Evolutionary conservation across 2,329 filamentous ascomycete species (phyloP), one percentile per base, ranked within the genome.

Genomic region (Bipolaris cookei): DNA sequence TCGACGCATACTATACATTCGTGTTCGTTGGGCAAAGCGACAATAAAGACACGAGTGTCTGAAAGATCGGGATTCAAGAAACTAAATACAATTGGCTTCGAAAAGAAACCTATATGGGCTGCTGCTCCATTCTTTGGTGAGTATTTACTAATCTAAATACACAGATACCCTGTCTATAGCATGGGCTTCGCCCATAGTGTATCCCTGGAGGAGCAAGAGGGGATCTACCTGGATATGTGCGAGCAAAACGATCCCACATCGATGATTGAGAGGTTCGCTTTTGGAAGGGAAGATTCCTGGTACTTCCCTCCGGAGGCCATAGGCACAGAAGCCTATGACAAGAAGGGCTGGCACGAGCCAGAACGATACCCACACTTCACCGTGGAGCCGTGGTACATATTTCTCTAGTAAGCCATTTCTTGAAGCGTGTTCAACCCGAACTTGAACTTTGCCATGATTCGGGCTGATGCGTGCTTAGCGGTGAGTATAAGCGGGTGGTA

Each of bases 331-430:
- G 57, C 53, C 6, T 37, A 35, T 13, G 56, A 63, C 14, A 43
- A 4, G 4, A 42, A 54, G 37, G 4, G 6, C 2, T 65, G 58
- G 61, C 58, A 65, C 47, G 39, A 58, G 4, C 11, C 11, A 44
- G 10, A 3, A 1, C 20, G 2, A 2, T 4, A 21, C 14, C 44
- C 50, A 10, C 54, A 63, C 39, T 42, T 63, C 7, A 66, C 49
- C 1, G 50, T 63, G 21, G 18, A 51, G 13, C 42, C 64, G 23
- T 7, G n/a, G 2, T 50, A 18, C n/a, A 13, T 41, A 3, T 54
- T 4, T 21, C 16, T 23, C 14, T 3, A 18, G 32, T 37, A 47
- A 37, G 44, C n/a, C 11, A 16, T 30, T 5, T n/a, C 10, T 7
- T 4, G 28, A 20, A 32, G 25, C n/a, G 2, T 11, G 6, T 25